Base-by-base conservation (phyloP, 306 rosid genomes). In the Urtica urens region DNA sequence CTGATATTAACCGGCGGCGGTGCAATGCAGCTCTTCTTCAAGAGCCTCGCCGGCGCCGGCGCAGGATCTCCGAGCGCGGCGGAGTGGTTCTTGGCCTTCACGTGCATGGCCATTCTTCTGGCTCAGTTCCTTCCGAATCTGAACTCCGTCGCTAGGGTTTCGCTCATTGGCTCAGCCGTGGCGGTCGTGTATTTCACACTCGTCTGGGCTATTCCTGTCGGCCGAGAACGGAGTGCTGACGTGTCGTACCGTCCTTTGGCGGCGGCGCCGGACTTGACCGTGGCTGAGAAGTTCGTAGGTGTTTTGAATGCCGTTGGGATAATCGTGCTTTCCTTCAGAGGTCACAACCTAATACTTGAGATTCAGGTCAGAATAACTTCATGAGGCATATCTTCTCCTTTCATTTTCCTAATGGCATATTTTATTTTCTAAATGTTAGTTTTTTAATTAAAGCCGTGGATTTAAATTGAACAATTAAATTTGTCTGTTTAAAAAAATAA, bases 331-430 rank as follows among this genome's bases (percentile, higher is more conserved):
- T 30, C 72, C 1, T 78, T 78, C 53, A 66, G 80, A 71, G 95
- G 95, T 8, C 95, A 85, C 23, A 85, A 85, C 37, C 43, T 85
- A 50, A 21, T 81, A 44, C 95, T 81, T 22, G 95, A 85, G 66
- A 81, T 85, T 23, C 93, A 85, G 80, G 88, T 58, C n/a, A 35
- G 40, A n/a, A 51, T 59, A 15, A 6, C 1, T 14, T 21, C 11
- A n/a, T 10, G n/a, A n/a, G n/a, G n/a, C 6, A 6, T 40, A 1
- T 6, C 3, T 34, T 1, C 4, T 7, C 16, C 35, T 0, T 23
- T 6, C 3, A 1, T 38, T 30, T 49, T 1, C 22, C 12, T 50
- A 29, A 6, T 26, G 5, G 19, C n/a, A n/a, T n/a, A n/a, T n/a
- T n/a, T n/a, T n/a, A n/a, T n/a, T n/a, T n/a, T n/a, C n/a, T n/a